Conservation (phyloP, 2,329 filamentous ascomycete species). For the Colletotrichum sp. region DNA sequence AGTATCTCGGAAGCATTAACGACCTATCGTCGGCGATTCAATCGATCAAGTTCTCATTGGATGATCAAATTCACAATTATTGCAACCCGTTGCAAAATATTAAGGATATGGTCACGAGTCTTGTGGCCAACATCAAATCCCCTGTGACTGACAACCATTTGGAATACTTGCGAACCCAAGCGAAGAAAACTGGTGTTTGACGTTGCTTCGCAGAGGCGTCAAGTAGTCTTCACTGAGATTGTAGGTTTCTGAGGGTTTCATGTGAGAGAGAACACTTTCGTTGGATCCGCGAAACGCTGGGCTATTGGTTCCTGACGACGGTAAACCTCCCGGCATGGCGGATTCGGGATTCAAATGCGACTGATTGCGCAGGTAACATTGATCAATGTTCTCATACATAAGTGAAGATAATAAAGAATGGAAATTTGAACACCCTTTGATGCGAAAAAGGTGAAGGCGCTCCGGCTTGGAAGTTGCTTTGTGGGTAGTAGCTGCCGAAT, state of each 20-base stretch:
- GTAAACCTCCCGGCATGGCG: neutral
- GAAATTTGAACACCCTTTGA: neutral
- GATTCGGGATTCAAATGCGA: neutral
- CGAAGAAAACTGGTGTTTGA: neutral
- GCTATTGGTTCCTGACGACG: neutral
- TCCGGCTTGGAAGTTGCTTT: neutral
- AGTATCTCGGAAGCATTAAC: neutral
- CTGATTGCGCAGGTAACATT: neutral
- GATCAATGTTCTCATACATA: neutral
- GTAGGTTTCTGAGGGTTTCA: neutral
- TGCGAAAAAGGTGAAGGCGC: neutral
- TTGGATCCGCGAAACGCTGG: neutral
- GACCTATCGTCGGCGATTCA: neutral
- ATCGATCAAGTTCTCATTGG: rapidly evolving
- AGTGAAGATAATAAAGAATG: neutral
- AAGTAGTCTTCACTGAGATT: neutral
- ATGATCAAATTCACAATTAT: neutral
- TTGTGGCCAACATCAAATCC: neutral
- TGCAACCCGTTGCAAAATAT: neutral
- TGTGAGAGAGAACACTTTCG: neutral
- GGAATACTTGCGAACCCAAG: neutral
- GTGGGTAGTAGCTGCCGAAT: neutral
- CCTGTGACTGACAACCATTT: neutral
- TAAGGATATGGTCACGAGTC: neutral
- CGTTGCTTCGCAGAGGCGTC: neutral